Conservation (phyloP, 202 grass and related monocot genomes). For the Digitaria exilis region DNA sequence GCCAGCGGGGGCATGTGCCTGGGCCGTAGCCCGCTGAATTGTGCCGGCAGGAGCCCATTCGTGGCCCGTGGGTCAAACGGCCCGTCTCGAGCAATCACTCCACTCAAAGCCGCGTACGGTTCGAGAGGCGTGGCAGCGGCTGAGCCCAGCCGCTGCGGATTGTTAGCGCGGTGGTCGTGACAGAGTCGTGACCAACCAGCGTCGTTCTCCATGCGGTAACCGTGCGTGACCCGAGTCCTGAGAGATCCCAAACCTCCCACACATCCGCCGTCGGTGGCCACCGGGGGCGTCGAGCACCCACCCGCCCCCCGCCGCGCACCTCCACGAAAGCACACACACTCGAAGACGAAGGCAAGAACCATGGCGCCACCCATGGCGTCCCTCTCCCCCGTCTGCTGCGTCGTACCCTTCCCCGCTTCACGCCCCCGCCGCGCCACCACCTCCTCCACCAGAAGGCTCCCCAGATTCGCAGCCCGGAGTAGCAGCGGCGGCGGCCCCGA, state of each 20-base stretch:
- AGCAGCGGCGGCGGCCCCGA: conserved; percentile 41
- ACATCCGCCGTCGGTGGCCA: conserved; percentile 39
- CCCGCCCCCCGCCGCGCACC: not conserved
- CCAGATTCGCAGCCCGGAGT: conserved; percentile 24
- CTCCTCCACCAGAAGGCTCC: not conserved
- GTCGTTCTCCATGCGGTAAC: no score
- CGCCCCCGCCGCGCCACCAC: not conserved
- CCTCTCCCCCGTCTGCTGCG: conserved; percentile 12
- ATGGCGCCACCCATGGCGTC: conserved; percentile 30
- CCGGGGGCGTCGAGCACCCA: not conserved
- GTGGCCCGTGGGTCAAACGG: not conserved
- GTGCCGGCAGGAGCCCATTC: not conserved
- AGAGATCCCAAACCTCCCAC: not conserved
- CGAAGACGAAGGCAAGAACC: not conserved
- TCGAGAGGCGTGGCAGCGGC: not conserved
- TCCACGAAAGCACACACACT: not conserved
- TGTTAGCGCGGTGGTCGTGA: not conserved
- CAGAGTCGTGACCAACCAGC: not conserved
- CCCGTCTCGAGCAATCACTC: not conserved
- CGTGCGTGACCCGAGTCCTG: not conserved
- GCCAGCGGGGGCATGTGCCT: no score
- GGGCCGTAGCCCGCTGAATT: not conserved
- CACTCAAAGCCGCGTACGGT: no score
- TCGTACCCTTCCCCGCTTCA: not conserved
- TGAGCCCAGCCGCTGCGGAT: not conserved